Base-by-base conservation (phyloP, 371 early-diverging fungal genomes). In the Circinella minor region DNA sequence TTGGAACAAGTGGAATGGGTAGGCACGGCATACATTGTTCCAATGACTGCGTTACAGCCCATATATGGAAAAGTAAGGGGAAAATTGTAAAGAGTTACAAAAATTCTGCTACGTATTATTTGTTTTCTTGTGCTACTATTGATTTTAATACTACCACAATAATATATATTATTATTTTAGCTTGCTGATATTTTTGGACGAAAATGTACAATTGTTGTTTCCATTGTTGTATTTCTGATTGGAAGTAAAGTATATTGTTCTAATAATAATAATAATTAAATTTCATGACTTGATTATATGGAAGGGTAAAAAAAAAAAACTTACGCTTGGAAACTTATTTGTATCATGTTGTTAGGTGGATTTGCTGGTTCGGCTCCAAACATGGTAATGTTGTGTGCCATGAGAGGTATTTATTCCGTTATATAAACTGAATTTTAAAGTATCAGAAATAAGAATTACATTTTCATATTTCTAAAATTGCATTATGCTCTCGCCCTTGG, bases 1-100 rank as follows among this genome's bases (percentile, higher is more conserved):
- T 77, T 93, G 0, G 79, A 81, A 36, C 69, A 86, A 20, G 85
- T 88, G 18, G 85, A 89, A 0, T 92, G 91, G 93, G 84, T 92
- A 2, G 88, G 85, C 13, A 89, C 57, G 36, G 69, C 73, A 20
- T 81, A 78, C 37, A 72, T 79, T 60, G 74, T 82, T 49, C 75
- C 78, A 43, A 76, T 71, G 55, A 85, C 81, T 1, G 76, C 80
- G 3, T 77, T 81, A 43, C 80, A 78, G 48, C 80, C 80, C 5
- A 63, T 82, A n/a, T 83, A 76, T 71, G 82, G 82, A 13, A 79
- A 79, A 38, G 70, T 69, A 69, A 43, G 43, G 27, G 27, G 27
- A 27, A 27, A 27, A 27, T 39, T 43, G 39, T 36, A 47, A 47
- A 47, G 47, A 11, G 47, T 47, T 47, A 11, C 15, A 11, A 47